Percentiles rank a stretch among this genome's conserved stretches.
These are phyloP conservation scores for Agastache rugosa DNA, from an alignment of 257 asterid species.

Conservation along the genomic window DNA sequence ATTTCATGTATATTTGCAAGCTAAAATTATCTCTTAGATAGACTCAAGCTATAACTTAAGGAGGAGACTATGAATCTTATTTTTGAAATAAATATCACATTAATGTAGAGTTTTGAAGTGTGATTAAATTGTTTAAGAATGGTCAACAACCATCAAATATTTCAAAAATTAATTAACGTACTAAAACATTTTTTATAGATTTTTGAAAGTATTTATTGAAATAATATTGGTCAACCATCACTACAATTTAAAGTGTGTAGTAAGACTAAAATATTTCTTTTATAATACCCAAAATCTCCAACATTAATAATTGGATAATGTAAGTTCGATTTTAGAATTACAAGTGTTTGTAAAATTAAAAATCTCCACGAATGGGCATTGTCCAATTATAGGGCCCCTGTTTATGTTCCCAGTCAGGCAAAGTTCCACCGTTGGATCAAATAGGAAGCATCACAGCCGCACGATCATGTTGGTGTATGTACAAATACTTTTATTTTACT, in stretches of 20 bases:
- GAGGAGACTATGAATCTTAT: neutral
- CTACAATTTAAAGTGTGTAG: neutral
- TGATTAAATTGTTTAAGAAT: neutral
- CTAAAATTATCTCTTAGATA: no score
- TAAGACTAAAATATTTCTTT: neutral
- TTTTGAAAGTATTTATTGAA: neutral
- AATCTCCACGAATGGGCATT: constrained; percentile 3
- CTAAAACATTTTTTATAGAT: neutral
- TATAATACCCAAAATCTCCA: neutral
- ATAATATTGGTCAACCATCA: neutral
- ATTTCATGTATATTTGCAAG: no score
- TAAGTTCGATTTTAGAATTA: neutral
- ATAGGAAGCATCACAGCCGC: constrained; percentile 41
- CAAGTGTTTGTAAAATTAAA: neutral
- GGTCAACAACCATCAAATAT: neutral
- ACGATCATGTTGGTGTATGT: neutral
- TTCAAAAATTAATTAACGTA: no score
- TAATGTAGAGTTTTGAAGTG: neutral
- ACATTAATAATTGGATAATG: neutral
- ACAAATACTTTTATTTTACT: neutral
- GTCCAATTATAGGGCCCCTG: constrained; percentile 35
- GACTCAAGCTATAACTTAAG: neutral
- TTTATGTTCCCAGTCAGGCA: constrained; percentile 6
- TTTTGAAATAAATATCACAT: neutral
- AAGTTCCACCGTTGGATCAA: constrained; percentile 43